Percentiles rank a stretch among this genome's conserved stretches.
Evolutionary conservation across 352 stramenopile species (phyloP).

Genomic region (Pythium sp.): DNA sequence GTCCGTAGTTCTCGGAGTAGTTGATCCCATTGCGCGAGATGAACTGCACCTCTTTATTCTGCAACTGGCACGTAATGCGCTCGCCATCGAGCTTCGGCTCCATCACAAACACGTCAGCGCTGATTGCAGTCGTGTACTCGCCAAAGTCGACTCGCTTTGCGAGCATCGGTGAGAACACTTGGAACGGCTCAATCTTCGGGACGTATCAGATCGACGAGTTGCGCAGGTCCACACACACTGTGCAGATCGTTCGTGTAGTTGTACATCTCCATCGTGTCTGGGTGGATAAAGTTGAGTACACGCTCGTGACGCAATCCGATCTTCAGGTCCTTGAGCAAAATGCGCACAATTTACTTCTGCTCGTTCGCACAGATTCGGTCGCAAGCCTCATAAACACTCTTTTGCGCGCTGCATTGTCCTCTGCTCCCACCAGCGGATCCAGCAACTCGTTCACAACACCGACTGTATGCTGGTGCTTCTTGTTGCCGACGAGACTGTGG

Average conservation of each 20-base stretch:
- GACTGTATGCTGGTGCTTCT: conserved; percentile 52
- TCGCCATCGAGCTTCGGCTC: conserved; percentile 86
- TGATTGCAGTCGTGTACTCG: conserved; percentile 71
- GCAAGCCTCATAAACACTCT: conserved; percentile 69
- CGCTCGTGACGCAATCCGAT: conserved; percentile 79
- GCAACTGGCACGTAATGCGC: conserved; percentile 78
- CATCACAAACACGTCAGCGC: conserved; percentile 72
- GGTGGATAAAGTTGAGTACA: conserved; percentile 78
- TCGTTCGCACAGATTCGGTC: conserved; percentile 66
- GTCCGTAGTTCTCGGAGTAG: conserved; percentile 72
- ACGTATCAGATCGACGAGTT: conserved; percentile 84
- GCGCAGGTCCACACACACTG: conserved; percentile 66
- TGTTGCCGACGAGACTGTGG: conserved; percentile 39
- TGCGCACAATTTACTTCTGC: conserved; percentile 83
- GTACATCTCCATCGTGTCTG: conserved; percentile 83
- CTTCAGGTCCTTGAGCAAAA: conserved; percentile 87
- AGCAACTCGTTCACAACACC: conserved; percentile 60
- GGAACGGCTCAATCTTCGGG: conserved; percentile 73
- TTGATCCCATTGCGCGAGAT: conserved; percentile 86
- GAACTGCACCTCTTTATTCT: conserved; percentile 61
- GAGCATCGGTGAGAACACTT: conserved; percentile 86
- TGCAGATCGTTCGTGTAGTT: conserved; percentile 86
- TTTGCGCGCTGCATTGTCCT: conserved; percentile 43
- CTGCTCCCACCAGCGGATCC: conserved; percentile 44
- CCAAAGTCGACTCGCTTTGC: conserved; percentile 85